A percentile compares a stretch with the other conserved stretches of the same genome.
These are phyloP conservation scores for Zygosaccharomyces rouxii DNA, from an alignment of 805 yeast species.

Conservation along the genomic window DNA sequence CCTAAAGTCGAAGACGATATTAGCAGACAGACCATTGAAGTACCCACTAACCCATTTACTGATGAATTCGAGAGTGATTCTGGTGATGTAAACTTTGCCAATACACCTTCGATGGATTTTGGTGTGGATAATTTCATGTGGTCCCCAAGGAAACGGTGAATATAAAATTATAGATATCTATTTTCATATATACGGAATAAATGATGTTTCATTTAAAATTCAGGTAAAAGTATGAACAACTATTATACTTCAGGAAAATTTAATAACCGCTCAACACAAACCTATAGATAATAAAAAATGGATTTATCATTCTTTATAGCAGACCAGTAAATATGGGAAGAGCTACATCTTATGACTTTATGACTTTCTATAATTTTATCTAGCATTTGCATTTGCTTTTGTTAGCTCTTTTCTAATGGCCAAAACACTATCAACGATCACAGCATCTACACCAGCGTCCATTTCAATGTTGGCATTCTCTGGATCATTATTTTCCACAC, in stretches of 20 bases:
- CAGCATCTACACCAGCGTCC: slow-evolving; percentile 96
- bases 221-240: slow-evolving; percentile 96
- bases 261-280: neutral
- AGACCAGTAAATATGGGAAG: neutral
- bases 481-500: slow-evolving; percentile 78
- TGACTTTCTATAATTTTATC: neutral
- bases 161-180: slow-evolving; percentile 13
- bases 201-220: slow-evolving; percentile 88
- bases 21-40: neutral
- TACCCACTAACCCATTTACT: slow-evolving; percentile 7
- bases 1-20: neutral
- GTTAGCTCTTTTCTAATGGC: slow-evolving; percentile 85
- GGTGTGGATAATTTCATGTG: slow-evolving; percentile 30
- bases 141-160: slow-evolving; percentile 23
- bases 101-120: slow-evolving; percentile 27
- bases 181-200: slow-evolving; percentile 78
- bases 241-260: slow-evolving; percentile 38
- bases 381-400: slow-evolving; percentile 16
- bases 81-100: slow-evolving; percentile 6
- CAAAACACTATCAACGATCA: slow-evolving; percentile 90
- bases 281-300: neutral
- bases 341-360: neutral
- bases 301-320: no score
- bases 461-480: slow-evolving; percentile 78
- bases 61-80: slow-evolving; percentile 9